Evolutionary conservation across 2,329 filamentous ascomycete genomes (phyloP).

Genomic region (Aaosphaeria pasadenensis): DNA sequence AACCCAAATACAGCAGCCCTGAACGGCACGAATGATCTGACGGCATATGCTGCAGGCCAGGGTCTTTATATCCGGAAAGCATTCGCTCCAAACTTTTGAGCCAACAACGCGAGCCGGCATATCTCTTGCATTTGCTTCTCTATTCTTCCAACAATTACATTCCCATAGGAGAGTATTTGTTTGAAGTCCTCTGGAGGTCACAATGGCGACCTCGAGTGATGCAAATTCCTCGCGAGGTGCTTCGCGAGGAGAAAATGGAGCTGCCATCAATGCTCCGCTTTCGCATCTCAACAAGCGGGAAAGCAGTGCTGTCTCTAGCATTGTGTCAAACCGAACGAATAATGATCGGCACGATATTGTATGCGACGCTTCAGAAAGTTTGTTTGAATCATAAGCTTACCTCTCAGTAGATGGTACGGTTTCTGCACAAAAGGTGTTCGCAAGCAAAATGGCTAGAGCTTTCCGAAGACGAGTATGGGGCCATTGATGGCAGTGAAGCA

Average conservation of each 20-base stretch:
- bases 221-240: slow-evolving; percentile 9
- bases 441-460: slow-evolving; percentile 27
- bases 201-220: no score
- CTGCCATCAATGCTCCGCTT: slow-evolving; percentile 9
- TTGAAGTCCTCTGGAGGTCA: no score
- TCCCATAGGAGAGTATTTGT: no score
- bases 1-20: no score
- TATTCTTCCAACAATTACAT: no score
- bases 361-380: neutral
- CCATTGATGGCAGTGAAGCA: slow-evolving; percentile 15
- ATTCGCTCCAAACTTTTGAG: no score
- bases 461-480: slow-evolving; percentile 22
- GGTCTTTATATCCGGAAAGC: no score
- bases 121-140: no score
- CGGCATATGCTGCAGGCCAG: no score
- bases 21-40: no score
- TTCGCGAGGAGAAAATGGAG: slow-evolving; percentile 6
- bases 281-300: slow-evolving; percentile 9
- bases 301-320: slow-evolving; percentile 16
- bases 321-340: slow-evolving; percentile 15
- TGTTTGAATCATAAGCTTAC: no score
- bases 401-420: slow-evolving; percentile 17
- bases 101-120: no score
- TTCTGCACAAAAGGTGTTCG: slow-evolving; percentile 16
- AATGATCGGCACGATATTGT: slow-evolving; percentile 21